Percentiles rank a stretch among this genome's conserved stretches.
Evolutionary conservation across 192 early-diverging fungal genomes (phyloP).

Genomic region (Coemansia sp.): DNA sequence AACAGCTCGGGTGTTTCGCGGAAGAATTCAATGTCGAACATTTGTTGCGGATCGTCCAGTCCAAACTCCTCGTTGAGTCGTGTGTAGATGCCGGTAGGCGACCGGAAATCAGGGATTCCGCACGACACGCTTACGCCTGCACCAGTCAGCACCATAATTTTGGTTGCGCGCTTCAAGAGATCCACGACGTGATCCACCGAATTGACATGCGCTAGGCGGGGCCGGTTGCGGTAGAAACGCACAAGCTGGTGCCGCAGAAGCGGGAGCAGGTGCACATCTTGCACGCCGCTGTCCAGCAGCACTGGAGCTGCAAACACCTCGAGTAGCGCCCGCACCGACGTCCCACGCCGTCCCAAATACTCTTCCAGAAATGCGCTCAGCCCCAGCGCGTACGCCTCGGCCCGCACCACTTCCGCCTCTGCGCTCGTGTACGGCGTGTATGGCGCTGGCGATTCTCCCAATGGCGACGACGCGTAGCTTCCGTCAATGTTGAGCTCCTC

Average conservation of each 20-base stretch:
- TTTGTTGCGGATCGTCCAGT: conserved; percentile 88
- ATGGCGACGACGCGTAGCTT: conserved; percentile 46
- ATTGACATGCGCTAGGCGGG: conserved; percentile 57
- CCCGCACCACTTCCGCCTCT: conserved; percentile 39
- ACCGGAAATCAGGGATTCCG: conserved; percentile 97
- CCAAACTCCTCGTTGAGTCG: conserved; percentile 82
- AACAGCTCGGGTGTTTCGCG: conserved; percentile 82
- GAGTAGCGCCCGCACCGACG: conserved; percentile 61
- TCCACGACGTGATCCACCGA: conserved; percentile 66
- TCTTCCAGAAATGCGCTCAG: conserved; percentile 62
- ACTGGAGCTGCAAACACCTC: conserved; percentile 61
- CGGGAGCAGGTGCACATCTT: conserved; percentile 62
- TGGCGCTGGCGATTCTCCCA: neutral
- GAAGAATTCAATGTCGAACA: conserved; percentile 97
- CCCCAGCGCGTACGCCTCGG: conserved; percentile 38
- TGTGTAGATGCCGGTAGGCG: conserved; percentile 88
- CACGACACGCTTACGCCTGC: conserved; percentile 85
- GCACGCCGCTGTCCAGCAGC: conserved; percentile 37
- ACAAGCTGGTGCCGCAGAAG: conserved; percentile 59
- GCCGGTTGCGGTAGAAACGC: conserved; percentile 59
- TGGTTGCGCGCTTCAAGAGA: conserved; percentile 59
- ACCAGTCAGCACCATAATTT: conserved; percentile 90
- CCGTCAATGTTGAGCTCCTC: conserved; percentile 44
- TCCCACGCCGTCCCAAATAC: conserved; percentile 51
- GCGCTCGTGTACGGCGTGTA: conserved; percentile 27